These are phyloP conservation scores for Solanum pennellii DNA, from an alignment of 257 asterid species.

Conservation along the genomic window DNA sequence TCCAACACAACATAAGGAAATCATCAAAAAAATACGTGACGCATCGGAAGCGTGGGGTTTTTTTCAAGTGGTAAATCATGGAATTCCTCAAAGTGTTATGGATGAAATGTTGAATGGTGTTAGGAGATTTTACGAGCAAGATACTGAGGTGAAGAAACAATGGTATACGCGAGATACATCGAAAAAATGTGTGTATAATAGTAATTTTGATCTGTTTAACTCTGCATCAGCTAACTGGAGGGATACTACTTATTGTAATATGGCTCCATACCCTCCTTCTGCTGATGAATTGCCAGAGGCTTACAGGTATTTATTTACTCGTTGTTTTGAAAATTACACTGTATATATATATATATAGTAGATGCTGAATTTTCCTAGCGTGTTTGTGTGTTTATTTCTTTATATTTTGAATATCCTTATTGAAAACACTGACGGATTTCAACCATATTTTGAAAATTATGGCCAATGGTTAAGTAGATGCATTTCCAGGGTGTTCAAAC, in stretches of 20 bases:
- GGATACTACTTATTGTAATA: not conserved
- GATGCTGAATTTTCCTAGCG: not conserved
- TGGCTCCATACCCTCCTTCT: not conserved
- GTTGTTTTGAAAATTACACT: not conserved
- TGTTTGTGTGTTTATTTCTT: not conserved
- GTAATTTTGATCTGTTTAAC: not conserved
- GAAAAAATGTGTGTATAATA: not conserved
- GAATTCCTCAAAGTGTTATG: slow-evolving; percentile 5
- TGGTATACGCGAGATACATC: not conserved
- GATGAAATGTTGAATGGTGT: slow-evolving; percentile 19
- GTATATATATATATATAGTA: not conserved
- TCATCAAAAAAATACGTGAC: slow-evolving; percentile 17
- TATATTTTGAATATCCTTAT: not conserved
- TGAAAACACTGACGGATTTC: not conserved
- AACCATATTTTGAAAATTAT: not conserved
- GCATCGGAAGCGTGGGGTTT: slow-evolving; percentile 39
- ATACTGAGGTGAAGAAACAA: not conserved
- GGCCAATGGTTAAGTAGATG: not conserved
- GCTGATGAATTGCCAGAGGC: not conserved
- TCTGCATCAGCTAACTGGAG: slow-evolving; percentile 7
- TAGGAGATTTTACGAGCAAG: slow-evolving; percentile 13
- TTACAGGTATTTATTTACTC: not conserved
- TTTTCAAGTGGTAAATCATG: slow-evolving; percentile 44
- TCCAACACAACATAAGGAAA: slow-evolving; percentile 7
- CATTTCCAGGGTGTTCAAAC: not conserved